These are phyloP conservation scores for Suhomyces anneliseae DNA, from an alignment of 1,139 yeast species.

Conservation along the genomic window DNA sequence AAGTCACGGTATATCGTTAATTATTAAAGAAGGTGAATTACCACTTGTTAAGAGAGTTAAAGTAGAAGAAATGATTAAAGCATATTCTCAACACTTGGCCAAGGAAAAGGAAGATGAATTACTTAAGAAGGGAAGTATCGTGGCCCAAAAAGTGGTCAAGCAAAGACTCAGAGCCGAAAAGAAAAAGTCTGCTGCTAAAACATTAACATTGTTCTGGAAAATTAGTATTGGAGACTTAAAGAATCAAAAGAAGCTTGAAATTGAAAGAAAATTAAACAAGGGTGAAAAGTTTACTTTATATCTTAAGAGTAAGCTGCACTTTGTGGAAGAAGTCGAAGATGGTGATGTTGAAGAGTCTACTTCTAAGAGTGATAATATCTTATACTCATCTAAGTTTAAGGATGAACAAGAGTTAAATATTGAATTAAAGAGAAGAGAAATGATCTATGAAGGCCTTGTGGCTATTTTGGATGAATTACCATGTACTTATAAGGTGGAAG, in stretches of 20 bases:
- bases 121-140: constrained; percentile 34
- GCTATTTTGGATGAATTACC: constrained; percentile 30
- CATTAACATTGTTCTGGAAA: constrained; percentile 38
- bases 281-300: constrained; percentile 36
- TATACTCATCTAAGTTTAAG: constrained; percentile 9
- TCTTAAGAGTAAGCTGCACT: constrained; percentile 20
- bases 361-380: constrained; percentile 7
- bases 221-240: constrained; percentile 41
- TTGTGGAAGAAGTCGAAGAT: constrained; percentile 11
- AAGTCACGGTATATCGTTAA: constrained; percentile 30
- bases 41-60: constrained; percentile 32
- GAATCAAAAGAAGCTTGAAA: constrained; percentile 40
- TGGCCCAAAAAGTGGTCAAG: constrained; percentile 30
- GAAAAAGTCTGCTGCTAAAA: constrained; percentile 40
- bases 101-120: constrained; percentile 32
- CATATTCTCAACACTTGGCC: constrained; percentile 36
- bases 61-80: constrained; percentile 34
- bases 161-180: constrained; percentile 34
- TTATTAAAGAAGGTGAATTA: constrained; percentile 24
- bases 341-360: constrained; percentile 8
- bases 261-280: constrained; percentile 30
- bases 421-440: constrained; percentile 33
- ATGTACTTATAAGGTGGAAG: constrained; percentile 33
- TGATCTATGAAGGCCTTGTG: constrained; percentile 27
- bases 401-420: constrained; percentile 25